Evolutionary conservation across 805 yeast species (phyloP).

Genomic region (Hanseniaspora pseudoguilliermondii): DNA sequence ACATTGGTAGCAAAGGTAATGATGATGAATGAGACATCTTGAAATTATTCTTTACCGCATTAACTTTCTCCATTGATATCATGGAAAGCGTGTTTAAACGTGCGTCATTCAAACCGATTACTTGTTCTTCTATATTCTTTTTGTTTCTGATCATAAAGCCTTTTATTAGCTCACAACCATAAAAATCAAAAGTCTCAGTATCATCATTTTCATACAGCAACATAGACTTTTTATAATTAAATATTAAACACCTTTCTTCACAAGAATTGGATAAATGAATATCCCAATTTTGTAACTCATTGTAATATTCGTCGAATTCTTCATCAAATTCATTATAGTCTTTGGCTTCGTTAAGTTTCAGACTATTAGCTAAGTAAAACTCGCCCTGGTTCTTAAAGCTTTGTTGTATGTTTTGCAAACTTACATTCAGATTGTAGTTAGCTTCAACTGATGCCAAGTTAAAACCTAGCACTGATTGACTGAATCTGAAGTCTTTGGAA

Average conservation of each 20-base stretch:
- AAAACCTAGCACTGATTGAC: neutral
- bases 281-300: conserved; percentile 1
- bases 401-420: neutral
- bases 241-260: neutral
- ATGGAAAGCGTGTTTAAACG: neutral
- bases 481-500: neutral
- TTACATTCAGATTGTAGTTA: neutral
- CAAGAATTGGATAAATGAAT: neutral
- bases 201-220: neutral
- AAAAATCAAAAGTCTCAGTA: neutral
- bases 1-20: neutral
- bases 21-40: neutral
- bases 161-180: neutral
- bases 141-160: neutral
- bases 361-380: neutral
- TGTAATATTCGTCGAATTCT: neutral
- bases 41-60: neutral
- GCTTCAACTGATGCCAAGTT: neutral
- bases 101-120: neutral
- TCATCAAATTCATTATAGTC: neutral
- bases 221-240: neutral
- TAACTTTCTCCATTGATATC: neutral
- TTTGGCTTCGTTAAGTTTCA: neutral
- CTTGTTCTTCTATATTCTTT: neutral
- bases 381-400: neutral